Evolutionary conservation across 2,329 filamentous ascomycete species (phyloP).

Genomic region (Dactylellina sp.): DNA sequence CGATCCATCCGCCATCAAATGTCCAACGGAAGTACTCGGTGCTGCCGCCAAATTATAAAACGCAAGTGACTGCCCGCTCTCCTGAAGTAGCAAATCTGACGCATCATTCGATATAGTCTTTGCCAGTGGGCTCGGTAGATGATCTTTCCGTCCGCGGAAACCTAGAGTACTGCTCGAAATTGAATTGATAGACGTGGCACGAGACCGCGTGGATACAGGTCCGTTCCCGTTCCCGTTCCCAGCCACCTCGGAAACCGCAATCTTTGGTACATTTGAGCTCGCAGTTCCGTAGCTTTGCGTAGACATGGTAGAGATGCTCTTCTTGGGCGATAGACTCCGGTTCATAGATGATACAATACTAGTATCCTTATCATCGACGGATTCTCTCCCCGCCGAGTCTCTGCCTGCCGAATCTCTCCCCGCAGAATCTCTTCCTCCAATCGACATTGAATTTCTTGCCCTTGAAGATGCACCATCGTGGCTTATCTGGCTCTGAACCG

Average conservation of each 20-base stretch:
- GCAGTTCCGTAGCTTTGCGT: slow-evolving; percentile 53
- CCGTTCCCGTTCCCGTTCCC: slow-evolving; percentile 40
- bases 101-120: slow-evolving; percentile 55
- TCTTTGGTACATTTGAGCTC: slow-evolving; percentile 42
- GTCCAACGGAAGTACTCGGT: slow-evolving; percentile 56
- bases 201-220: slow-evolving; percentile 34
- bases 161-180: slow-evolving; percentile 47
- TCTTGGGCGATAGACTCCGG: slow-evolving; percentile 59
- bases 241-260: slow-evolving; percentile 38
- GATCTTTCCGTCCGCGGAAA: slow-evolving; percentile 23
- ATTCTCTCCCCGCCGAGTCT: slow-evolving; percentile 26
- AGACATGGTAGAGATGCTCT: slow-evolving; percentile 60
- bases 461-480: slow-evolving; percentile 65
- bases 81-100: slow-evolving; percentile 46
- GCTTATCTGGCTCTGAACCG: slow-evolving; percentile 69
- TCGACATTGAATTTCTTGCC: slow-evolving; percentile 31
- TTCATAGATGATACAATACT: slow-evolving; percentile 61
- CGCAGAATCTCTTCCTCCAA: slow-evolving; percentile 46
- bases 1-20: slow-evolving; percentile 64
- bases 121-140: slow-evolving; percentile 38
- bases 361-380: slow-evolving; percentile 66
- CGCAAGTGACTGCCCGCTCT: slow-evolving; percentile 39
- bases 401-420: slow-evolving; percentile 42
- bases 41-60: slow-evolving; percentile 55
- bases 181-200: slow-evolving; percentile 43